Conservation (phyloP, 176 grass and related monocot genomes). For the Pharus latifolius region DNA sequence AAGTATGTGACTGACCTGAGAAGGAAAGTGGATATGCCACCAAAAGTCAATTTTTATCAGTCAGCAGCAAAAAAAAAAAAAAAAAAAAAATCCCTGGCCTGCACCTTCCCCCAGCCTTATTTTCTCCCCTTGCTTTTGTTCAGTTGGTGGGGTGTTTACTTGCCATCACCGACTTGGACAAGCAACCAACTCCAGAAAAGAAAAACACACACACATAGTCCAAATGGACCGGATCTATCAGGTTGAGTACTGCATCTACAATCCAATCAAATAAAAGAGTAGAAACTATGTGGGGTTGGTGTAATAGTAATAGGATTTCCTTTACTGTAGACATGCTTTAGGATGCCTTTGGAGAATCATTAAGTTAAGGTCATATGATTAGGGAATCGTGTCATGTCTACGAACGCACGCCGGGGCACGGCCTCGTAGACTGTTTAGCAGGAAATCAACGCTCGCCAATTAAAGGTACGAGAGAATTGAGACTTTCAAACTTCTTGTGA, state of each 20-base stretch:
- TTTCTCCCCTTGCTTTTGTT: constrained; percentile 9
- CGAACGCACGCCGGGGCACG: too few species aligned
- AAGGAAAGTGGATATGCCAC: background rate
- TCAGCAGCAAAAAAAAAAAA: too few species aligned
- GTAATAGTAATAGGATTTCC: background rate
- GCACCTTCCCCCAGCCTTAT: background rate
- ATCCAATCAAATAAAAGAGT: background rate
- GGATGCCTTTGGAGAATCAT: background rate
- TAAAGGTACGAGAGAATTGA: too few species aligned
- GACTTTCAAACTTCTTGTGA: too few species aligned
- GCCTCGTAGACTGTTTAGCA: too few species aligned
- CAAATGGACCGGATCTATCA: background rate
- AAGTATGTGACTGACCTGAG: background rate
- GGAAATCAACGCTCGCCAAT: too few species aligned
- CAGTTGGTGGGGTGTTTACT: constrained; percentile 47
- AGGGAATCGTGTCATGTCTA: too few species aligned
- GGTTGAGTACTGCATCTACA: too few species aligned
- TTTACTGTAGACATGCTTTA: background rate
- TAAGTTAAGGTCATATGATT: too few species aligned
- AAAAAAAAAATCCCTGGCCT: too few species aligned
- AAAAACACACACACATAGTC: constrained; percentile 4
- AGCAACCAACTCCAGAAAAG: constrained; percentile 5
- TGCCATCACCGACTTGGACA: constrained; percentile 25
- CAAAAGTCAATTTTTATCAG: constrained; percentile 2
- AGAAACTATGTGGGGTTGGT: constrained; percentile 10